A percentile compares a stretch with the other conserved stretches of the same genome.
Evolutionary conservation across 192 early-diverging fungal species (phyloP).

Genomic region (Chytriomyces hyalinus): DNA sequence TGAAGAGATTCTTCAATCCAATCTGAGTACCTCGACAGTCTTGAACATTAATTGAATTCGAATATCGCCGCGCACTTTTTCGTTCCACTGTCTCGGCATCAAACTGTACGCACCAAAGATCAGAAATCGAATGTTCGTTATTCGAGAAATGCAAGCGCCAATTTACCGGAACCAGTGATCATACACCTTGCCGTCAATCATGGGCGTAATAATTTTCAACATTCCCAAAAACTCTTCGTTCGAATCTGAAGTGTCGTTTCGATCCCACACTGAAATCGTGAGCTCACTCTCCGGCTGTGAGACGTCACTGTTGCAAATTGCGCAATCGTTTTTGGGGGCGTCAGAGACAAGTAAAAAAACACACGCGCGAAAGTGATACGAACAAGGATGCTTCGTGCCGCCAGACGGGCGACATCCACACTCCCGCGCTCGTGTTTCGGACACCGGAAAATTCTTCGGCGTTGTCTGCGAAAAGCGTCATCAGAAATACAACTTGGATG

Average conservation of each 20-base stretch:
- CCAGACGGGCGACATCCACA: conserved; percentile 34
- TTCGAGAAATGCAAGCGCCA: too few relatives aligned
- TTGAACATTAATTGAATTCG: conserved; percentile 32
- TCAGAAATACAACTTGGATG: background rate
- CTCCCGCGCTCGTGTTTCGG: background rate
- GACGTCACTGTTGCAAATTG: conserved; percentile 24
- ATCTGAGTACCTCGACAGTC: conserved; percentile 15
- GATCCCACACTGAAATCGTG: conserved; percentile 40
- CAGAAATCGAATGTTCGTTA: background rate
- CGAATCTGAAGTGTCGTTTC: background rate
- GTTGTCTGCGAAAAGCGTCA: background rate
- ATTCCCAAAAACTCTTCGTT: conserved; percentile 40
- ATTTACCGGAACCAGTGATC: conserved; percentile 40
- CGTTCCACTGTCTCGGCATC: conserved; percentile 31
- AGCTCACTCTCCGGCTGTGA: conserved; percentile 26
- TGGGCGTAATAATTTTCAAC: conserved; percentile 26
- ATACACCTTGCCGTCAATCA: conserved; percentile 35
- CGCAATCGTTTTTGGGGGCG: background rate
- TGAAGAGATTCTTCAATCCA: too few relatives aligned
- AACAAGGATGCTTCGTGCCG: conserved; percentile 41
- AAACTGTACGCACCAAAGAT: background rate
- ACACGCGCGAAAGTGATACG: background rate
- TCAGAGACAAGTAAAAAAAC: background rate
- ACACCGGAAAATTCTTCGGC: background rate
- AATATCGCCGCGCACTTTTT: conserved; percentile 27